Conservation (phyloP, 2,329 filamentous ascomycete species). For the Pseudogymnoascus sp. region DNA sequence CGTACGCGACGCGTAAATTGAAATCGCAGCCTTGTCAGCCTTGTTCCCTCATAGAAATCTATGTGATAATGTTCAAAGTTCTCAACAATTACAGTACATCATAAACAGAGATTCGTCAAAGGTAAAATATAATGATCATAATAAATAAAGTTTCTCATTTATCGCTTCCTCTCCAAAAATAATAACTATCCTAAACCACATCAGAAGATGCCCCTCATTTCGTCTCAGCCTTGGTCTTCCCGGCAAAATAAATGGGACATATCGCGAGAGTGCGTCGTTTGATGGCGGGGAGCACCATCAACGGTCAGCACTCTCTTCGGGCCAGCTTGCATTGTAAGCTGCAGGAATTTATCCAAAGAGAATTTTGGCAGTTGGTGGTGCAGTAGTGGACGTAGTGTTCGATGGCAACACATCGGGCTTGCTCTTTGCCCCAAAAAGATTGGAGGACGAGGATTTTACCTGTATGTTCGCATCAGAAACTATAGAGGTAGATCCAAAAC, state of each 20-base stretch:
- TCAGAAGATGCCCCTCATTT: neutral
- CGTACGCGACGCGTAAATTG: constrained; percentile 17
- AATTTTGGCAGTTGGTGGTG: neutral
- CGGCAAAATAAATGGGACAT: neutral
- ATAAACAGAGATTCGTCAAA: neutral
- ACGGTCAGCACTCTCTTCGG: neutral
- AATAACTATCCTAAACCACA: neutral
- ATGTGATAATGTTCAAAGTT: neutral
- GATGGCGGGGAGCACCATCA: neutral
- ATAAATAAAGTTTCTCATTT: neutral
- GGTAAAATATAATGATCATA: neutral
- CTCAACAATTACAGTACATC: neutral
- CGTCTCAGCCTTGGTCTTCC: neutral
- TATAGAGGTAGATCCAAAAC: neutral
- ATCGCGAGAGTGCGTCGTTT: neutral
- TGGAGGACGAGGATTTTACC: neutral
- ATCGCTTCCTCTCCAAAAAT: neutral
- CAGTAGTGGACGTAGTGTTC: neutral
- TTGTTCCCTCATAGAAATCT: neutral
- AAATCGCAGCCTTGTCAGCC: constrained; percentile 16
- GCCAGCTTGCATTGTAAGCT: neutral
- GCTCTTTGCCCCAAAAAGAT: neutral
- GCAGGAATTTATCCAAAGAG: neutral
- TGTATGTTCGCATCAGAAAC: too few relatives aligned
- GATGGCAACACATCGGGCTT: neutral